Evolutionary conservation across 2,329 filamentous ascomycete genomes (phyloP).

Genomic region (Xylaria sp.): DNA sequence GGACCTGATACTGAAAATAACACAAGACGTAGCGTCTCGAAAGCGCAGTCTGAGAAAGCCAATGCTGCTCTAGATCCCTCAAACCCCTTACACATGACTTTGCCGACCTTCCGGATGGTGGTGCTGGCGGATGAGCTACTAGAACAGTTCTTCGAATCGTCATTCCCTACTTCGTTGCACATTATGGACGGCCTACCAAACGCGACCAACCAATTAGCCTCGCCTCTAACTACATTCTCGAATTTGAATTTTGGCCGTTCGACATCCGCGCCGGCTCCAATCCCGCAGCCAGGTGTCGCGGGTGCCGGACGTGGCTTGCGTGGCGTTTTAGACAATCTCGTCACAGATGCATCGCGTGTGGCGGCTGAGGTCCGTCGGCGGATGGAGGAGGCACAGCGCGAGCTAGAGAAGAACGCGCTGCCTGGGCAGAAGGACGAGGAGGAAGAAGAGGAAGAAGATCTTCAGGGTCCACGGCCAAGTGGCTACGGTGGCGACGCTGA

Average conservation of each 20-base stretch:
- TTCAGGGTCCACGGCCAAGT: conserved; percentile 35
- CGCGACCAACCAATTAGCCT: conserved; percentile 51
- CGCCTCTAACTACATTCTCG: conserved; percentile 83
- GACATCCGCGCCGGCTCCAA: conserved; percentile 43
- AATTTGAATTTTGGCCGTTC: conserved; percentile 61
- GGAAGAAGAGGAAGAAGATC: conserved; percentile 69
- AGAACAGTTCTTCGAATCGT: conserved; percentile 96
- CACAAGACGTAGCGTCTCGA: conserved; percentile 51
- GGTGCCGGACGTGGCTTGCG: conserved; percentile 73
- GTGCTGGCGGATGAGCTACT: conserved; percentile 93
- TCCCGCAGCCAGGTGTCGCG: conserved; percentile 43
- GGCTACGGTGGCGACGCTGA: conserved; percentile 60
- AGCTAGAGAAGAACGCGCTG: conserved; percentile 82
- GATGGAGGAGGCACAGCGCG: conserved; percentile 94
- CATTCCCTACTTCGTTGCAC: conserved; percentile 90
- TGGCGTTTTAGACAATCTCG: conserved; percentile 95
- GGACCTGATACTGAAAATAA: conserved; percentile 31
- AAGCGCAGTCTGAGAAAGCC: conserved; percentile 72
- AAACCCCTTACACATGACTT: conserved; percentile 90
- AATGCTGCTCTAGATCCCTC: conserved; percentile 91
- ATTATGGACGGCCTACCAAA: conserved; percentile 67
- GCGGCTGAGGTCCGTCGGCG: conserved; percentile 87
- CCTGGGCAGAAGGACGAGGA: conserved; percentile 67
- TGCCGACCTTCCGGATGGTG: conserved; percentile 98
- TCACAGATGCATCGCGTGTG: conserved; percentile 95